These are phyloP conservation scores for Fomitopsis palustris DNA, from an alignment of 1,284 basidiomycete species.

Conservation along the genomic window DNA sequence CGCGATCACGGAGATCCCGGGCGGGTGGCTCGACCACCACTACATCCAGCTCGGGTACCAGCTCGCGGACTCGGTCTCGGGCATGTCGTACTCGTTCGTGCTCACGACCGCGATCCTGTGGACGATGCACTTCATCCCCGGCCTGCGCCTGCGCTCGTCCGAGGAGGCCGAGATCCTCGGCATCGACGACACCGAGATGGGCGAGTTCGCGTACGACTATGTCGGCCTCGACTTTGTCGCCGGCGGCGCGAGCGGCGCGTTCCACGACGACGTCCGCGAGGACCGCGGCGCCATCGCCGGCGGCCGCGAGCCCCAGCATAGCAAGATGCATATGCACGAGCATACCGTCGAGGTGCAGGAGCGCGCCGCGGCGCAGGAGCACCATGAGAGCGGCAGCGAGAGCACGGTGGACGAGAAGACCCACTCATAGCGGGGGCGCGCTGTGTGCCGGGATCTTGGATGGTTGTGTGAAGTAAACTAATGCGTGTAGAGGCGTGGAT, in stretches of 20 bases:
- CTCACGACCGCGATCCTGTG: conserved; percentile 90
- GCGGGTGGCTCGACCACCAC: conserved; percentile 91
- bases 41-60: conserved; percentile 87
- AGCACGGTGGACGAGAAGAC: conserved; percentile 8
- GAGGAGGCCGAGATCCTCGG: conserved; percentile 92
- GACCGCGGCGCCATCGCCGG: conserved; percentile 23
- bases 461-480: not conserved
- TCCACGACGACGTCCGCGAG: conserved; percentile 27
- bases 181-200: conserved; percentile 92
- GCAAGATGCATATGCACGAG: conserved; percentile 17
- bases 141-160: conserved; percentile 70
- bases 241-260: conserved; percentile 8
- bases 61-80: conserved; percentile 75
- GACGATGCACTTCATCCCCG: conserved; percentile 92
- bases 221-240: conserved; percentile 49
- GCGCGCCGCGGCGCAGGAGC: not conserved
- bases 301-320: conserved; percentile 24
- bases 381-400: conserved; percentile 14
- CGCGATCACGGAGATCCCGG: conserved; percentile 67
- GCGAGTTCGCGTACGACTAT: conserved; percentile 93
- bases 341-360: not conserved
- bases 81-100: conserved; percentile 77
- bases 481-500: not conserved
- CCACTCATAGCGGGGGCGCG: not conserved
- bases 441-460: not conserved